Base-by-base conservation (phyloP, 1,284 basidiomycete species). In the Lignosus rhinocerotis region DNA sequence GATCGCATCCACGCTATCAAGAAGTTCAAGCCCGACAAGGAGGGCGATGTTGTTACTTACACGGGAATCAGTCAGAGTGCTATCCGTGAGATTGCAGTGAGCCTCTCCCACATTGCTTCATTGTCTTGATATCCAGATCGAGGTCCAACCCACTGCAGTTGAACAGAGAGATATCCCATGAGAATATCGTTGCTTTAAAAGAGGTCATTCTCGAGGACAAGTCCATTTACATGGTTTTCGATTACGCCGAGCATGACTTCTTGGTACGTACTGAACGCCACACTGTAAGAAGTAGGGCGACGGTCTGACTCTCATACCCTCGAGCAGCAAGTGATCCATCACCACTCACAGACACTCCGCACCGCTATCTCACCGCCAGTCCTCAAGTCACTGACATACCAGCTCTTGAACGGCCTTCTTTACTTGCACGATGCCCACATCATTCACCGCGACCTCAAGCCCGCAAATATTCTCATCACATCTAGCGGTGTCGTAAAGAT, bases 21-120 rank as follows among this genome's bases (percentile, higher is more conserved):
- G 79, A 99, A 99, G 75, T 99, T 99, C 80, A 99, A 99, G 73
- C 96, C 96, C 0, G 97, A 99, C 79, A 98, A 98, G 73, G 95
- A 97, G 76, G 94, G 94, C 34, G 95, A 97, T 70, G 87, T 93
- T 2, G 77, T 90, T 51, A 93, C 92, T 0, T 99, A 98, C 72
- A 97, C 95, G 8, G 97, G 97, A 5, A 96, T 99, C 69, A 96
- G 93, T 70, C 97, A 98, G 77, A 96, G 93, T 74, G 97, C 96
- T 16, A 93, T 96, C 69, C 82, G 94, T 61, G 96, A 99, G 75
- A 99, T 98, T 66, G 93, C 94, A 61, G 93, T 96, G 65, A 67
- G 92, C 78, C 7, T 31, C 32, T 36, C 33, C 14, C 31, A 17
- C 33, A 11, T 4, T 19, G 30, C 45, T 46, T 39, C 10, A 30